Conservation (phyloP, 176 grass and related monocot species). For the Echinochloa phyllopogon region DNA sequence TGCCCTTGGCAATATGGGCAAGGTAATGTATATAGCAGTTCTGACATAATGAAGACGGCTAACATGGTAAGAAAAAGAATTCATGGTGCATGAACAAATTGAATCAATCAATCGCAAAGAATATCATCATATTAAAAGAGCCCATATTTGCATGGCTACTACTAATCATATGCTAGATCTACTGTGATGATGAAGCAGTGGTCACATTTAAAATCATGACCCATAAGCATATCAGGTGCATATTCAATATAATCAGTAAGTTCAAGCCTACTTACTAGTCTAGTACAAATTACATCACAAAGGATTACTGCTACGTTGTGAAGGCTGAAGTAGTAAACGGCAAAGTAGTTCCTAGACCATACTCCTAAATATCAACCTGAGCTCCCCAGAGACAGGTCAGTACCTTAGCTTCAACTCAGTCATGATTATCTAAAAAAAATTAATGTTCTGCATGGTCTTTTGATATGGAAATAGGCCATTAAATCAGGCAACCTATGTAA, state of each 20-base stretch:
- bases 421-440: background rate
- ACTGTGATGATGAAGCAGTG: background rate
- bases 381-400: background rate
- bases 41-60: background rate
- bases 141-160: background rate
- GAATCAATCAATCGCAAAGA: constrained; percentile 12
- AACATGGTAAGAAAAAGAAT: constrained; percentile 2
- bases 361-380: constrained; percentile 1
- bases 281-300: constrained; percentile 6
- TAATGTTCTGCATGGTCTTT: background rate
- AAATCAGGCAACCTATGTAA: background rate
- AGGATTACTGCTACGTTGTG: background rate
- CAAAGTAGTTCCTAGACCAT: background rate
- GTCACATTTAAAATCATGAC: background rate
- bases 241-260: background rate
- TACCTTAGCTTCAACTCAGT: background rate
- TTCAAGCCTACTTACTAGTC: background rate
- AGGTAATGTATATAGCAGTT: constrained; percentile 23
- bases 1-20: background rate
- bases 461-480: background rate
- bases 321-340: background rate
- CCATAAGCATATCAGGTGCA: background rate
- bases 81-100: constrained; percentile 23
- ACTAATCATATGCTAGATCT: constrained; percentile 23
- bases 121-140: constrained; percentile 5